Percentiles rank a stretch among this genome's conserved stretches.
Evolutionary conservation across 2,329 filamentous ascomycete genomes (phyloP).

Genomic region (Pseudogymnoascus sp.): DNA sequence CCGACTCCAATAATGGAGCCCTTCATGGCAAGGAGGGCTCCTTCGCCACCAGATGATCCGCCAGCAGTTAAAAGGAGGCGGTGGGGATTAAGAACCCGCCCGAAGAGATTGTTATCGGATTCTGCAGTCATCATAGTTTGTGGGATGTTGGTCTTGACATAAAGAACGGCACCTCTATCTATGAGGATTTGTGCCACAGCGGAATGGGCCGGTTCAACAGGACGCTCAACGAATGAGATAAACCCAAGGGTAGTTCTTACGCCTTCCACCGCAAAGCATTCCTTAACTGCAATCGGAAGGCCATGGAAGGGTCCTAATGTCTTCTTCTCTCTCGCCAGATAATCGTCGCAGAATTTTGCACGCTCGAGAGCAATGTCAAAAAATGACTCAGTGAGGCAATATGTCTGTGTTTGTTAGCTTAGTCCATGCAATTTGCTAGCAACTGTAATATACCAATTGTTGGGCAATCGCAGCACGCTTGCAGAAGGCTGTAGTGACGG

Average conservation of each 20-base stretch:
- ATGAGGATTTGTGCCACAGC: slow-evolving; percentile 30
- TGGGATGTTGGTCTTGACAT: slow-evolving; percentile 34
- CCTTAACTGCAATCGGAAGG: slow-evolving; percentile 34
- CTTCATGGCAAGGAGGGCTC: slow-evolving; percentile 26
- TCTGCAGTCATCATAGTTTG: slow-evolving; percentile 31
- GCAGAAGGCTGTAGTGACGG: slow-evolving; percentile 43
- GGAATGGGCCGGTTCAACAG: slow-evolving; percentile 54
- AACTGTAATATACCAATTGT: too few relatives aligned
- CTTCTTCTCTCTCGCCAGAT: slow-evolving; percentile 33
- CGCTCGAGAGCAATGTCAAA: slow-evolving; percentile 43
- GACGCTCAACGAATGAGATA: too few relatives aligned
- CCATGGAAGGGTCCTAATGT: slow-evolving; percentile 36
- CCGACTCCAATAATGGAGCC: slow-evolving; percentile 27
- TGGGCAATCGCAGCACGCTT: slow-evolving; percentile 47
- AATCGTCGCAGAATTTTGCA: slow-evolving; percentile 44
- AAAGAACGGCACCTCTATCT: slow-evolving; percentile 35
- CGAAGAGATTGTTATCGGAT: slow-evolving; percentile 39
- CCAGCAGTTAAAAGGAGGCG: slow-evolving; percentile 24
- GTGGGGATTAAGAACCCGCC: slow-evolving; percentile 30
- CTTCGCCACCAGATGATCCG: slow-evolving; percentile 28
- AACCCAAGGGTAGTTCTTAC: slow-evolving; percentile 46
- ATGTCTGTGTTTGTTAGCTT: slow-evolving; percentile 42
- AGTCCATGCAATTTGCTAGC: slow-evolving; percentile 43
- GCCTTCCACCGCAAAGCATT: slow-evolving; percentile 29
- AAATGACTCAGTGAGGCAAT: slow-evolving; percentile 50